phyloP scores from a whole-genome alignment of 495 filamentous ascomycete species.

The Hypoxylon crocopeplum region DNA sequence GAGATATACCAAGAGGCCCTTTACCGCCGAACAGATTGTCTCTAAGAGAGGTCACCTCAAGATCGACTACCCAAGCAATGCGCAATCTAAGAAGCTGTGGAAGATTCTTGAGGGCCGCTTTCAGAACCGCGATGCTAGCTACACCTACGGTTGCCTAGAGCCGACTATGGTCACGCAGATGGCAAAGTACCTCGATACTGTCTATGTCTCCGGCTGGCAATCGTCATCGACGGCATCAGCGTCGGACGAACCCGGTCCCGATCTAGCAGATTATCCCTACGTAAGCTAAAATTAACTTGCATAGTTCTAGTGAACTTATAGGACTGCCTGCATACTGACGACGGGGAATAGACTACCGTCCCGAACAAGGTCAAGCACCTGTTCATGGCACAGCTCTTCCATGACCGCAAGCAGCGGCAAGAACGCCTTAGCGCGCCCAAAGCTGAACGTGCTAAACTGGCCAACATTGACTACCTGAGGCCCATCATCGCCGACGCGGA shows the following conservation, averaged over 20 bases:
- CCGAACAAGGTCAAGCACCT: slow-evolving; percentile 98
- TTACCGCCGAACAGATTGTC: slow-evolving; percentile 96
- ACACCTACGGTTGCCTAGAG: slow-evolving; percentile 96
- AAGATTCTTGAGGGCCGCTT: slow-evolving; percentile 84
- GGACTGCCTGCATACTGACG: no score
- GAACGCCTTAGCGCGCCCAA: slow-evolving; percentile 85
- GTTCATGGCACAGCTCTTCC: slow-evolving; percentile 98
- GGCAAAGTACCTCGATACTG: slow-evolving; percentile 97
- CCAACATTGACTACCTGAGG: slow-evolving; percentile 91
- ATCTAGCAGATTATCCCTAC: slow-evolving; percentile 98
- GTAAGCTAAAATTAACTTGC: slow-evolving; percentile 56
- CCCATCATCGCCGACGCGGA: slow-evolving; percentile 98
- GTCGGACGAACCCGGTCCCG: slow-evolving; percentile 93
- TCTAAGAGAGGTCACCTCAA: slow-evolving; percentile 90
- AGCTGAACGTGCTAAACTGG: slow-evolving; percentile 71
- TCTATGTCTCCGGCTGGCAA: slow-evolving; percentile 99
- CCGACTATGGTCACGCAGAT: slow-evolving; percentile 99
- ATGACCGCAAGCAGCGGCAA: slow-evolving; percentile 97
- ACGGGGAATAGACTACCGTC: slow-evolving; percentile 83
- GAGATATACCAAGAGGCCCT: slow-evolving; percentile 90
- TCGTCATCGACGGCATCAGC: slow-evolving; percentile 95
- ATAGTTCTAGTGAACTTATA: neutral
- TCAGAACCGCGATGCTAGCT: slow-evolving; percentile 83
- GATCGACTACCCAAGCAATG: slow-evolving; percentile 90
- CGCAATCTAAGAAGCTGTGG: slow-evolving; percentile 93